phyloP scores from a whole-genome alignment of 129 eudicot genomes.

The Pseudognaphalium luteoalbum region DNA sequence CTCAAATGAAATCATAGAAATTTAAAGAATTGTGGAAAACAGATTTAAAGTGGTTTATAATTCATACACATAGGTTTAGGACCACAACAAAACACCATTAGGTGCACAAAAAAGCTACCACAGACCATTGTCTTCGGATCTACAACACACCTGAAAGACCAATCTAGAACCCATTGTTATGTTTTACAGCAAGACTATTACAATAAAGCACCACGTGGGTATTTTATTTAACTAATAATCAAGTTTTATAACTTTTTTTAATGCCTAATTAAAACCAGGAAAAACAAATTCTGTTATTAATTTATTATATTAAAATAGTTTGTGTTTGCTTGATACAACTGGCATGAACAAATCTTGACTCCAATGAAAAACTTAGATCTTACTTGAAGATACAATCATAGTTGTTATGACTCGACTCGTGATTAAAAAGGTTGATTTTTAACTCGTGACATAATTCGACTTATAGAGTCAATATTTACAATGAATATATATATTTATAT shows the following conservation, averaged over 20 bases:
- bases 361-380: not conserved
- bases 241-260: not conserved
- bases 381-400: too few relatives aligned
- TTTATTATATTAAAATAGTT: not conserved
- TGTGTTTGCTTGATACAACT: not conserved
- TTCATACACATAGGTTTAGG: constrained; percentile 30
- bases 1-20: constrained; percentile 13
- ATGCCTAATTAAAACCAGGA: not conserved
- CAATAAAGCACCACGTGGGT: constrained; percentile 23
- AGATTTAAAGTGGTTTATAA: constrained; percentile 10
- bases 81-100: constrained; percentile 37
- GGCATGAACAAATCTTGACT: not conserved
- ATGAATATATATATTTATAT: too few relatives aligned
- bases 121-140: constrained; percentile 62
- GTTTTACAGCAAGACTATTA: constrained; percentile 23
- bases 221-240: not conserved
- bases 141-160: constrained; percentile 60
- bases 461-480: too few relatives aligned
- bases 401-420: too few relatives aligned
- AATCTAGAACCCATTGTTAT: constrained; percentile 37
- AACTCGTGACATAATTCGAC: too few relatives aligned
- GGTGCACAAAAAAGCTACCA: constrained; percentile 47
- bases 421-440: too few relatives aligned
- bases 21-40: constrained; percentile 1
- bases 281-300: not conserved